These are phyloP conservation scores for Elaeis guineensis DNA, from an alignment of 176 grass and related monocot genomes.

Conservation along the genomic window DNA sequence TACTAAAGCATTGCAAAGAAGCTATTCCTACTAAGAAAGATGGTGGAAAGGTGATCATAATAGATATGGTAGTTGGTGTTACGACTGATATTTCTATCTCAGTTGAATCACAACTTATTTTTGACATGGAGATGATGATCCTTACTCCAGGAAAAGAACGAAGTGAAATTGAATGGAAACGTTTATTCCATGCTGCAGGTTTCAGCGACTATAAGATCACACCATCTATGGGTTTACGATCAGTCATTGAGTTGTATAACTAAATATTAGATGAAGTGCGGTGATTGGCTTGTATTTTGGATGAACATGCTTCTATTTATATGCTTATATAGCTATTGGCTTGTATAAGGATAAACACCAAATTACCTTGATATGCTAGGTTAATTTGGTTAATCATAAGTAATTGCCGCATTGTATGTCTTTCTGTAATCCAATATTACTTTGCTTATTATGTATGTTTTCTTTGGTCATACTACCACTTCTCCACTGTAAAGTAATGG, in stretches of 20 bases:
- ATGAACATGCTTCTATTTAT: no score
- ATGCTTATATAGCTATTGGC: no score
- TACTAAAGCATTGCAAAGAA: slow-evolving; percentile 28
- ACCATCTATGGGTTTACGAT: slow-evolving; percentile 16
- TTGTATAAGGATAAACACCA: no score
- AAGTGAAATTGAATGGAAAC: slow-evolving; percentile 34
- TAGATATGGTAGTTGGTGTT: slow-evolving; percentile 30
- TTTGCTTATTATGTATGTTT: no score
- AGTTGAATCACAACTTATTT: slow-evolving; percentile 14
- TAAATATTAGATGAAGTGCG: background rate
- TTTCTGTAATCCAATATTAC: no score
- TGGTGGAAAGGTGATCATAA: slow-evolving; percentile 34
- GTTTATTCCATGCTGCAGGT: slow-evolving; percentile 29
- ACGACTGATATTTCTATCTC: background rate
- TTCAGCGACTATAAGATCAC: slow-evolving; percentile 33
- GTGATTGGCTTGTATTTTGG: slow-evolving; percentile 9
- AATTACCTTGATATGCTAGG: no score
- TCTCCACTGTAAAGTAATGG: no score
- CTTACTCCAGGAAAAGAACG: slow-evolving; percentile 20
- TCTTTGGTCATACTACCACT: no score
- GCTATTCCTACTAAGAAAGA: slow-evolving; percentile 27
- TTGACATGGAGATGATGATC: slow-evolving; percentile 25
- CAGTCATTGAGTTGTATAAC: slow-evolving; percentile 42
- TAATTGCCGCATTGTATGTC: no score
- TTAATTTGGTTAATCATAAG: no score